phyloP scores from a whole-genome alignment of 1,284 basidiomycete species.

The Prillingera fragicola region DNA sequence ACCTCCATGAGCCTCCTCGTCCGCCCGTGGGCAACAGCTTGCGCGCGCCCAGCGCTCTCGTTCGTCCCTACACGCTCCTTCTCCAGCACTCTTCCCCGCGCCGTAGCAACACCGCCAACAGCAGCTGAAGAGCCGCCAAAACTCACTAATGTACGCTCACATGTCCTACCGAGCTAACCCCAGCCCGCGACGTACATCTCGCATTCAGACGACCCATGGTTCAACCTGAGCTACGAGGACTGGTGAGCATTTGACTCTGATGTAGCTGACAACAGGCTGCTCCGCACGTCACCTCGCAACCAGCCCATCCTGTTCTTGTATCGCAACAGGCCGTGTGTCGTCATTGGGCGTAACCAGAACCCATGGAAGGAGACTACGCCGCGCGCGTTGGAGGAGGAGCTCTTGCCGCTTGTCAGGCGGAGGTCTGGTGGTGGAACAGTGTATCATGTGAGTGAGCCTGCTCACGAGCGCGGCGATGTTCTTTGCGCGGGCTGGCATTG shows the following conservation, averaged over 20 bases:
- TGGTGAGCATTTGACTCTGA: conserved; percentile 55
- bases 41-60: too few species aligned
- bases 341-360: conserved; percentile 93
- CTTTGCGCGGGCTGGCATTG: not conserved
- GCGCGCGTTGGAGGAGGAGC: conserved; percentile 51
- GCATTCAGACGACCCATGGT: conserved; percentile 75
- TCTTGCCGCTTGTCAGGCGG: conserved; percentile 74
- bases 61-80: too few species aligned
- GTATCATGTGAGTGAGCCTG: conserved; percentile 68
- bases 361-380: conserved; percentile 96
- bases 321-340: conserved; percentile 80
- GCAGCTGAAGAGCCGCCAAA: too few species aligned
- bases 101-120: too few species aligned
- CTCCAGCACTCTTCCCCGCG: not conserved
- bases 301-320: conserved; percentile 80
- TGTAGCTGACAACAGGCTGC: conserved; percentile 59
- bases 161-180: too few species aligned
- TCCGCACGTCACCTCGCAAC: conserved; percentile 63
- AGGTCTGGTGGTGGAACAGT: conserved; percentile 96
- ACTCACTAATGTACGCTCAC: too few species aligned
- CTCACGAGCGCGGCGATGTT: not conserved
- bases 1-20: too few species aligned
- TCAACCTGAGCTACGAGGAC: conserved; percentile 91
- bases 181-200: conserved; percentile 65
- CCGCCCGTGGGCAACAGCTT: not conserved